Conservation (phyloP, 2,329 filamentous ascomycete genomes). For the Ceratocystis smalleyi region DNA sequence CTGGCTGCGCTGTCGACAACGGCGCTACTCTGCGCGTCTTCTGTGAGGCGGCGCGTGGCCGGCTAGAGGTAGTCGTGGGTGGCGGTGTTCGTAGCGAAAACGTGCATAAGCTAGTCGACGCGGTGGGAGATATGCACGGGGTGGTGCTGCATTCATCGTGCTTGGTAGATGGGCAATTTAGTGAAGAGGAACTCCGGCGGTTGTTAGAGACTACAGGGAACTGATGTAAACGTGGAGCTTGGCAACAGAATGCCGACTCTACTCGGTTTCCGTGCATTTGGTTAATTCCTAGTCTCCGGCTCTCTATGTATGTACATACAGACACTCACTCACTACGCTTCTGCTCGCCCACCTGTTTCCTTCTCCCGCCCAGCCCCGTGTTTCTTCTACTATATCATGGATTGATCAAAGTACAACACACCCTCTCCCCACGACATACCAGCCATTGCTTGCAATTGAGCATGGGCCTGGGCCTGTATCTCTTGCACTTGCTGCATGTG, state of each 20-base stretch:
- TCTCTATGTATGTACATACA: neutral
- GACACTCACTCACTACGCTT: neutral
- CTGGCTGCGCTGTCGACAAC: conserved; percentile 29
- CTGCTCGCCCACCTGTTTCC: neutral
- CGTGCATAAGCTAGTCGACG: conserved; percentile 18
- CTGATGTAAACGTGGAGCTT: neutral
- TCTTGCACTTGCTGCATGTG: conserved; percentile 12
- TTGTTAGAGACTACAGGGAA: conserved; percentile 8
- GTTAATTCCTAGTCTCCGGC: neutral
- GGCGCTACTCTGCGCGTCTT: conserved; percentile 26
- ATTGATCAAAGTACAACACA: conserved; percentile 4
- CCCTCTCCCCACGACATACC: neutral
- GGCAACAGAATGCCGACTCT: neutral
- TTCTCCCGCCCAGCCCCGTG: neutral
- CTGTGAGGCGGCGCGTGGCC: conserved; percentile 20
- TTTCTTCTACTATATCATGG: neutral
- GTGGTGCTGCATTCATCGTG: conserved; percentile 18
- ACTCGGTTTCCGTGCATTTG: neutral
- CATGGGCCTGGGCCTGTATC: neutral
- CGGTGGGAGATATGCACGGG: neutral
- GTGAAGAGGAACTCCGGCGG: conserved; percentile 8
- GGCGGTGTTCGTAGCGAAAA: conserved; percentile 36
- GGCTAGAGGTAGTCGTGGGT: conserved; percentile 36
- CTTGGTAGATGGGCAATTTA: conserved; percentile 13
- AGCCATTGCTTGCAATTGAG: neutral